These are phyloP conservation scores for Lagerstroemia speciosa DNA, from an alignment of 345 rosid species.

Conservation along the genomic window DNA sequence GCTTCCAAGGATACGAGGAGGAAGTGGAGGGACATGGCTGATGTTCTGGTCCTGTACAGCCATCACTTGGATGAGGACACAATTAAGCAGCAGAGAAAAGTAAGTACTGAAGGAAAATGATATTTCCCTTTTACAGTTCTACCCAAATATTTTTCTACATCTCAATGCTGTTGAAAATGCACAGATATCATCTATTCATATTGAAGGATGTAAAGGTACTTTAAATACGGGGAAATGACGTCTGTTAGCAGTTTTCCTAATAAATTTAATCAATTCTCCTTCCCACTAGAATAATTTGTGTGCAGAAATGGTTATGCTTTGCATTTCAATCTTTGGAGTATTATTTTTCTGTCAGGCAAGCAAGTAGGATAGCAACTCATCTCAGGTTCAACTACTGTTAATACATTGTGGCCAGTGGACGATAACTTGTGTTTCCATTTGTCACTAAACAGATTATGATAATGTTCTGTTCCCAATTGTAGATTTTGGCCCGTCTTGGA, in stretches of 20 bases:
- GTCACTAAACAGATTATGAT: not conserved
- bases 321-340: not conserved
- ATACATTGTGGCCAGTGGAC: not conserved
- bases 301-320: not conserved
- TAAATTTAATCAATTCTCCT: not conserved
- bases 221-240: not conserved
- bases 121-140: not conserved
- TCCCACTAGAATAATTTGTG: not conserved
- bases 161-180: not conserved
- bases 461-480: slow-evolving; percentile 10
- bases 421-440: not conserved
- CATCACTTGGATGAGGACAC: slow-evolving; percentile 74
- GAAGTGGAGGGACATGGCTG: slow-evolving; percentile 60
- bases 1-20: slow-evolving; percentile 47
- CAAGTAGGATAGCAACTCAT: not conserved
- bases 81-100: slow-evolving; percentile 77
- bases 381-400: not conserved
- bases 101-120: slow-evolving; percentile 15
- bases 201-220: not conserved
- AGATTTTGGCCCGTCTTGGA: slow-evolving; percentile 69
- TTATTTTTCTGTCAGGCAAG: not conserved
- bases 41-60: slow-evolving; percentile 67
- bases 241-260: not conserved
- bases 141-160: not conserved
- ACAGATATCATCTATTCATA: not conserved